A percentile compares a stretch with the other conserved stretches of the same genome.
phyloP scores from a whole-genome alignment of 2,329 filamentous ascomycete species.

The Westerdykella aurantiaca region DNA sequence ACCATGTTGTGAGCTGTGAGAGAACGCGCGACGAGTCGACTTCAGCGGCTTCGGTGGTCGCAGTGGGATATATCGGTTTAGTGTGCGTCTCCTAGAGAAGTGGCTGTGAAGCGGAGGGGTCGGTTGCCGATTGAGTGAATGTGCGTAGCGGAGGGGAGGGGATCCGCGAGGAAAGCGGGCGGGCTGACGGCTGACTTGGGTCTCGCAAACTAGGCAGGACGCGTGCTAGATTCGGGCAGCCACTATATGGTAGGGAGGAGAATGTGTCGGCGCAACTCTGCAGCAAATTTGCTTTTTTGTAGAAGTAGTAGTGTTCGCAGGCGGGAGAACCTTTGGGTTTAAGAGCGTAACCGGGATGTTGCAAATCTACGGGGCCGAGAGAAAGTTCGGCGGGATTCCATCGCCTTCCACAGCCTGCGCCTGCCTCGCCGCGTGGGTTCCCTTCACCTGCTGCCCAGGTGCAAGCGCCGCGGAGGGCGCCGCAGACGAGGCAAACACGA shows the following conservation, averaged over 20 bases:
- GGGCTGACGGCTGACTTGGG: background rate
- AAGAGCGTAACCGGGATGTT: constrained; percentile 29
- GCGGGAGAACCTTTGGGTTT: constrained; percentile 23
- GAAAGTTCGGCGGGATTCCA: constrained; percentile 34
- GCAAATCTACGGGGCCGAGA: constrained; percentile 32
- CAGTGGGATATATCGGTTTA: constrained; percentile 11
- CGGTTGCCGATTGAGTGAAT: background rate
- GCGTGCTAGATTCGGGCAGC: too few species aligned
- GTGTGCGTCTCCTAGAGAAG: constrained; percentile 7
- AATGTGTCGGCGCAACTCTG: constrained; percentile 6
- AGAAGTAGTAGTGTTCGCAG: constrained; percentile 10
- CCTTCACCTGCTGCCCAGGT: too few species aligned
- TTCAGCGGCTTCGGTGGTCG: constrained; percentile 17
- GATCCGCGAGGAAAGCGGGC: background rate
- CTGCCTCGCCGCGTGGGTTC: constrained; percentile 17
- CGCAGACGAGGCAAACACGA: too few species aligned
- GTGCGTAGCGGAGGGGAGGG: background rate
- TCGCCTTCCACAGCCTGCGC: constrained; percentile 26
- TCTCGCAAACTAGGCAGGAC: background rate
- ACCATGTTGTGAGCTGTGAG: constrained; percentile 54
- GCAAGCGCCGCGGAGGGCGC: too few species aligned
- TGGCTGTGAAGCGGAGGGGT: constrained; percentile 2
- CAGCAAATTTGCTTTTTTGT: background rate
- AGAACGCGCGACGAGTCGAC: constrained; percentile 5
- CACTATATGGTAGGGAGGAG: too few species aligned